Percentiles rank a stretch among this genome's conserved stretches.
Conservation (phyloP, 2,329 filamentous ascomycete species). For the Aspergillus arachidicola region DNA sequence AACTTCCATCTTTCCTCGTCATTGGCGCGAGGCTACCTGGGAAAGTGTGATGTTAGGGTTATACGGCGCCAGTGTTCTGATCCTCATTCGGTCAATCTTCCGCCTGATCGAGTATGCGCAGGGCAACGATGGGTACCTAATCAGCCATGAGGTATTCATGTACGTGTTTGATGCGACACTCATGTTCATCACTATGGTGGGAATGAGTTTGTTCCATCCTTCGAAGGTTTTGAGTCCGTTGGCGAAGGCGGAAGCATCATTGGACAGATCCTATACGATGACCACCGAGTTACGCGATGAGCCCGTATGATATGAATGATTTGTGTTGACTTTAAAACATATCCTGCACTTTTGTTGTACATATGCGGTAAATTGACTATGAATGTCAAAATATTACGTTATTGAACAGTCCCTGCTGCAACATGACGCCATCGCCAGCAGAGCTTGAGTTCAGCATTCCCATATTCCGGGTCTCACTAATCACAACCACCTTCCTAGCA, state of each 20-base stretch:
- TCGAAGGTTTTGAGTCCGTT: slow-evolving; percentile 28
- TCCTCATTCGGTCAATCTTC: slow-evolving; percentile 26
- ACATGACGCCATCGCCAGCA: background rate
- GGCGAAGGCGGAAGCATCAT: background rate
- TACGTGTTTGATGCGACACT: slow-evolving; percentile 25
- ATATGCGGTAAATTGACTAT: background rate
- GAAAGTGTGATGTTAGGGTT: slow-evolving; percentile 1
- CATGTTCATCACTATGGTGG: slow-evolving; percentile 16
- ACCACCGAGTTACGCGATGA: background rate
- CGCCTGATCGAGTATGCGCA: slow-evolving; percentile 25
- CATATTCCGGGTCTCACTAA: too few species aligned
- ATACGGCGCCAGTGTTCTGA: slow-evolving; percentile 8
- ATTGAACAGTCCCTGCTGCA: background rate
- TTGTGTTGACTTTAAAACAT: background rate
- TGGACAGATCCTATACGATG: background rate
- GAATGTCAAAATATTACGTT: background rate
- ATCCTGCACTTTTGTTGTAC: background rate
- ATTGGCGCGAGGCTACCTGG: background rate
- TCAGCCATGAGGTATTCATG: slow-evolving; percentile 25
- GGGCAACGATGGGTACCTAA: slow-evolving; percentile 24
- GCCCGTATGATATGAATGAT: background rate
- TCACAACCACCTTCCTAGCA: too few species aligned
- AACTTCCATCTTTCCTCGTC: background rate
- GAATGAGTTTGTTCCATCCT: slow-evolving; percentile 7
- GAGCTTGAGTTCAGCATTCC: too few species aligned